Conservation (phyloP, 139 green algal genomes). For the Chlorokybus atmophyticus region DNA sequence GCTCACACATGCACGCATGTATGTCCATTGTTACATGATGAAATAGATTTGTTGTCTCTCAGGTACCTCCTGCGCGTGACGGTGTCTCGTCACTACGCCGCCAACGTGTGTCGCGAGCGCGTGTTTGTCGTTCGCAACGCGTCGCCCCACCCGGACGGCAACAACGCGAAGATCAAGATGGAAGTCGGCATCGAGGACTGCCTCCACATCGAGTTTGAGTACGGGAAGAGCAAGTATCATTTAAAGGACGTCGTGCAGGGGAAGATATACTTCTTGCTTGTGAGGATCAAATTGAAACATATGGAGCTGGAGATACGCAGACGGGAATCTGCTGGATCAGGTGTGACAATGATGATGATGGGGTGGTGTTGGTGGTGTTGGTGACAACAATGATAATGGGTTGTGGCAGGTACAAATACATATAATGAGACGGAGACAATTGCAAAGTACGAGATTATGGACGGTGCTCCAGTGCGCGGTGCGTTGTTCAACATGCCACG, state of each 20-base stretch:
- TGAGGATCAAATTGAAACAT: conserved; percentile 98
- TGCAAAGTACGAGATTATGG: conserved; percentile 99
- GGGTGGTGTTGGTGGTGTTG: too few relatives aligned
- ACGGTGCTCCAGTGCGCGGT: conserved; percentile 83
- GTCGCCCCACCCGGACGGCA: neutral
- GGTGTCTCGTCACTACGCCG: conserved; percentile 55
- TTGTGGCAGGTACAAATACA: conserved; percentile 28
- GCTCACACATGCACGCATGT: too few relatives aligned
- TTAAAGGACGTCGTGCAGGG: conserved; percentile 84
- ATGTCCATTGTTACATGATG: too few relatives aligned
- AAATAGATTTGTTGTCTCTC: too few relatives aligned
- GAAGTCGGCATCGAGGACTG: conserved; percentile 99
- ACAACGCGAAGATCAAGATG: conserved; percentile 44
- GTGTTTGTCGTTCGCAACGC: conserved; percentile 60
- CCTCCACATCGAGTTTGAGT: conserved; percentile 99
- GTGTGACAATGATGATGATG: neutral
- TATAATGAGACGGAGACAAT: conserved; percentile 88
- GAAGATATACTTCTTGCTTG: conserved; percentile 96
- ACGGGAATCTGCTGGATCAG: conserved; percentile 71
- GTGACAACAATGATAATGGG: too few relatives aligned
- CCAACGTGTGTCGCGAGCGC: conserved; percentile 43
- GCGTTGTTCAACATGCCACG: too few relatives aligned
- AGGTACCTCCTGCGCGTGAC: conserved; percentile 84
- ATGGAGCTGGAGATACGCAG: conserved; percentile 98
- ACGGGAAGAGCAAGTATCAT: conserved; percentile 70